Conservation (phyloP, 2,329 filamentous ascomycete genomes). For the Fusarium pseudograminearum region DNA sequence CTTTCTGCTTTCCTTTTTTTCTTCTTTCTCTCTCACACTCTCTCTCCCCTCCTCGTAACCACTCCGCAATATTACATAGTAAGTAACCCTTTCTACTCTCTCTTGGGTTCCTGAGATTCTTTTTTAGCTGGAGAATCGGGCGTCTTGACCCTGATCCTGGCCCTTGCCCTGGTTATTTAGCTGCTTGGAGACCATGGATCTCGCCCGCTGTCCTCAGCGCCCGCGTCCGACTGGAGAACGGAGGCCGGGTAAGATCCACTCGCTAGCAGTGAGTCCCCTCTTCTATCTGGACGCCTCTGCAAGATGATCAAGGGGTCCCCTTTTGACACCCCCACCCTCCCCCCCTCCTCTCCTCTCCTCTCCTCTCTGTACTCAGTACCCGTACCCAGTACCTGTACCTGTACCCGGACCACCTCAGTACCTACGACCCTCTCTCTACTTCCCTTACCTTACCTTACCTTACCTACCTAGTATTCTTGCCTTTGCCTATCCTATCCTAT, state of each 20-base stretch:
- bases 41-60: neutral
- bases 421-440: constrained; percentile 20
- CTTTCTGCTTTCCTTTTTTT: neutral
- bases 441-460: constrained; percentile 20
- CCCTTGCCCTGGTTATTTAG: constrained; percentile 15
- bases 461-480: too few species aligned
- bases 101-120: neutral
- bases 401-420: constrained; percentile 7
- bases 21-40: neutral
- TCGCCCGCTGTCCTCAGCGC: constrained; percentile 45
- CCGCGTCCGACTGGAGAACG: constrained; percentile 30
- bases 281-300: constrained; percentile 20
- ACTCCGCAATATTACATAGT: neutral
- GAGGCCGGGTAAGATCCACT: constrained; percentile 33
- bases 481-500: constrained; percentile 25
- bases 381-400: constrained; percentile 28
- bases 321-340: constrained; percentile 38
- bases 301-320: constrained; percentile 4
- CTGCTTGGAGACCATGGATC: constrained; percentile 14
- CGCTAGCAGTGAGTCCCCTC: neutral
- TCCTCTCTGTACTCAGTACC: neutral
- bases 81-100: neutral
- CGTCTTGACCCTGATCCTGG: constrained; percentile 3
- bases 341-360: neutral
- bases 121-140: constrained; percentile 11